A percentile compares a stretch with the other conserved stretches of the same genome.
Conservation (phyloP, 1,284 basidiomycete species). For the Ganoderma leucocontextum region DNA sequence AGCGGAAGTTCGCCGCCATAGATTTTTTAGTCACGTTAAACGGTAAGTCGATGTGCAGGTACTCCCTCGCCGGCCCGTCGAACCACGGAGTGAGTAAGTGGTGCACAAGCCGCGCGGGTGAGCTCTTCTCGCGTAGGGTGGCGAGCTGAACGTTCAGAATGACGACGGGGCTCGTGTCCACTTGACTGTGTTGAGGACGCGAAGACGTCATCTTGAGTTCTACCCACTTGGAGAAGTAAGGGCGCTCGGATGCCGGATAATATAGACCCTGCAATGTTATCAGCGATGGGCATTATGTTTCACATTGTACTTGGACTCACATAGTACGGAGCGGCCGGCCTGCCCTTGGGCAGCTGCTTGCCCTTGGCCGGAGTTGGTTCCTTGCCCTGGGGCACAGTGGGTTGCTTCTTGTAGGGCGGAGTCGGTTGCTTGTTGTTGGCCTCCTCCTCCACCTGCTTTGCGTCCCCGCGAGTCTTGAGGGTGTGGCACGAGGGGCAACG, state of each 20-base stretch:
- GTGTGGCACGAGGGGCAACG: neutral
- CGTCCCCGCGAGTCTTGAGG: neutral
- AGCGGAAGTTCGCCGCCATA: too few species aligned
- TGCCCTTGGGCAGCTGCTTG: too few species aligned
- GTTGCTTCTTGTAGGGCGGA: too few species aligned
- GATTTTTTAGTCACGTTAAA: neutral
- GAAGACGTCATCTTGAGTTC: neutral
- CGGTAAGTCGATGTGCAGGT: neutral
- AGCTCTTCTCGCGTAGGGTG: neutral
- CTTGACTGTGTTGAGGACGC: neutral
- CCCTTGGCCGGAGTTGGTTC: too few species aligned
- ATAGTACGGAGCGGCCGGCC: neutral
- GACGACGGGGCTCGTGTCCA: neutral
- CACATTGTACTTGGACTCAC: neutral
- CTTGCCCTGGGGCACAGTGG: too few species aligned
- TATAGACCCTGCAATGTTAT: neutral
- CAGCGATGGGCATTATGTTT: neutral
- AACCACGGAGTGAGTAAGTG: neutral
- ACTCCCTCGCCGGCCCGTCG: neutral
- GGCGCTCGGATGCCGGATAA: neutral
- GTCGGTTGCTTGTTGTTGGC: too few species aligned
- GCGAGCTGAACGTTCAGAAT: neutral
- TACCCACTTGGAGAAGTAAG: neutral
- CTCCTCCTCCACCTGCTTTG: too few species aligned
- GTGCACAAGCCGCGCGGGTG: neutral